phyloP scores from a whole-genome alignment of 768 basidiomycete genomes.

The Rubroboletus satanas region DNA sequence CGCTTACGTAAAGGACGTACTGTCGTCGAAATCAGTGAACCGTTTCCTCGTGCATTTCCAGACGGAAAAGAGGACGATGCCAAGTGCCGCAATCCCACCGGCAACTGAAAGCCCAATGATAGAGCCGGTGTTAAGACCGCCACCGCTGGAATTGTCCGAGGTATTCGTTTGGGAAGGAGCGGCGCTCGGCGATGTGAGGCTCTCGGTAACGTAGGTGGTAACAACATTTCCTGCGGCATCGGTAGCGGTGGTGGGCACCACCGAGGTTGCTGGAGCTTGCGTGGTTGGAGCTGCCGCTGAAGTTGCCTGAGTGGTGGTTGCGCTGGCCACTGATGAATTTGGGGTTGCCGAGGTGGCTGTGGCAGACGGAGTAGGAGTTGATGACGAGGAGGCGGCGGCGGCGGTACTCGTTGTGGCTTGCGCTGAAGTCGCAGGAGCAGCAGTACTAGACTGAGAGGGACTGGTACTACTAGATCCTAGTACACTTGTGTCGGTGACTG shows the following conservation, averaged over 20 bases:
- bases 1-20: slow-evolving; percentile 43
- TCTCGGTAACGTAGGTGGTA: slow-evolving; percentile 20
- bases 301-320: neutral
- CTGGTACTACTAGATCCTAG: neutral
- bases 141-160: slow-evolving; percentile 14
- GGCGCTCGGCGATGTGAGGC: slow-evolving; percentile 21
- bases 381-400: neutral
- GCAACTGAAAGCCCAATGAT: slow-evolving; percentile 80
- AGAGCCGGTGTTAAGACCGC: slow-evolving; percentile 61
- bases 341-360: neutral
- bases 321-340: neutral
- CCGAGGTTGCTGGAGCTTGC: neutral
- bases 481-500: slow-evolving; percentile 17
- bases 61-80: slow-evolving; percentile 67
- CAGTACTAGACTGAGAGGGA: neutral
- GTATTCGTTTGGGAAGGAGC: slow-evolving; percentile 24
- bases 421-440: neutral
- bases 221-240: slow-evolving; percentile 28
- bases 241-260: slow-evolving; percentile 25
- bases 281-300: slow-evolving; percentile 4
- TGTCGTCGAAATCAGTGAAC: slow-evolving; percentile 70
- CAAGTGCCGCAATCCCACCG: slow-evolving; percentile 72
- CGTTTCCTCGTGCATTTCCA: slow-evolving; percentile 88
- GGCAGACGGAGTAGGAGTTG: slow-evolving; percentile 14
- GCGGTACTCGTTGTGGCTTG: neutral